Evolutionary conservation across 306 rosid species (phyloP).

Genomic region (Luffa acutangula): DNA sequence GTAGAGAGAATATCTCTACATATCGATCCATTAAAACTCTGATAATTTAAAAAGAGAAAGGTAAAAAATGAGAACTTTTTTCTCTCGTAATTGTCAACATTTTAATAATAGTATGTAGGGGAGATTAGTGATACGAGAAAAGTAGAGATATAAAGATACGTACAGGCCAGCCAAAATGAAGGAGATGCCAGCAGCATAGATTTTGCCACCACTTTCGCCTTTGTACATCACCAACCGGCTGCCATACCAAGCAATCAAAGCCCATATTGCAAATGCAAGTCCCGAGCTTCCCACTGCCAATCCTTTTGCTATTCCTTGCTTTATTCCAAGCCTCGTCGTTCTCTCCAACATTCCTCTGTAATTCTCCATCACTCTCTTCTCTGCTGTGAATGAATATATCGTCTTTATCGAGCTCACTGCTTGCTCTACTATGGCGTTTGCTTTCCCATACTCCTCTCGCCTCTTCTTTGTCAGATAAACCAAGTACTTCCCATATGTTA

Average conservation of each 20-base stretch:
- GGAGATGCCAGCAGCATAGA: slow-evolving; percentile 78
- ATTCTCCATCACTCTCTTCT: slow-evolving; percentile 45
- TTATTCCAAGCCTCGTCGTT: slow-evolving; percentile 67
- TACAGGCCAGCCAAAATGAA: slow-evolving; percentile 90
- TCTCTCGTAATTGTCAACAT: too few relatives aligned
- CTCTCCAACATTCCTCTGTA: slow-evolving; percentile 51
- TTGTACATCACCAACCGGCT: slow-evolving; percentile 82
- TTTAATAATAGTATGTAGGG: too few relatives aligned
- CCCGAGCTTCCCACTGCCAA: slow-evolving; percentile 85
- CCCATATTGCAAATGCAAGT: slow-evolving; percentile 78
- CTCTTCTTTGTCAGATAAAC: slow-evolving; percentile 48
- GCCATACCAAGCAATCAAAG: slow-evolving; percentile 94
- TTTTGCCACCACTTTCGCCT: slow-evolving; percentile 84
- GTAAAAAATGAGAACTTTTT: too few relatives aligned
- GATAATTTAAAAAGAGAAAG: too few relatives aligned
- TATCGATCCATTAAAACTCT: too few relatives aligned
- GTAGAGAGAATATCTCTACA: too few relatives aligned
- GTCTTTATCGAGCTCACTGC: slow-evolving; percentile 79
- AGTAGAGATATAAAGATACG: slow-evolving; percentile 9
- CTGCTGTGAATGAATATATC: slow-evolving; percentile 77
- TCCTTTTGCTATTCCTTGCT: slow-evolving; percentile 87
- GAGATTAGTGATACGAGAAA: too few relatives aligned
- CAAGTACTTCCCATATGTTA: slow-evolving; percentile 74
- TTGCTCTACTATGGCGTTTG: slow-evolving; percentile 60
- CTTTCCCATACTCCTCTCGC: slow-evolving; percentile 47